Percentiles rank a stretch among this genome's conserved stretches.
phyloP scores from a whole-genome alignment of 2,329 filamentous ascomycete genomes.

The Fusarium sulawesiense region DNA sequence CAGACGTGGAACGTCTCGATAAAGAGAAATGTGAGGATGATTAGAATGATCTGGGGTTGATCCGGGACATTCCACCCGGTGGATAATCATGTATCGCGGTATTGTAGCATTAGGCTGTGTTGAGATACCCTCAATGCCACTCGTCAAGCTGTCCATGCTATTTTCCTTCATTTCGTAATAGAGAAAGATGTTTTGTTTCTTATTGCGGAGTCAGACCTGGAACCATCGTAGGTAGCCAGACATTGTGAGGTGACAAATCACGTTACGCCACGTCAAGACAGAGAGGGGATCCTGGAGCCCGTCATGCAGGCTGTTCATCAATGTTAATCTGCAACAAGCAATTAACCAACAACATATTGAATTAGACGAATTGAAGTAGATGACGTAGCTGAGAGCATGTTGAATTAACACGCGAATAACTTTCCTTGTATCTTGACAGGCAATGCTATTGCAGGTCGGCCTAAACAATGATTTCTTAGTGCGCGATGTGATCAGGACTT shows the following conservation, averaged over 20 bases:
- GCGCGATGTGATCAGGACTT: too few species aligned
- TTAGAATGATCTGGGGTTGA: background rate
- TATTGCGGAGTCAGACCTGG: accelerated
- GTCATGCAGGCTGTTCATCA: background rate
- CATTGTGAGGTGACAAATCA: background rate
- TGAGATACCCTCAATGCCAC: background rate
- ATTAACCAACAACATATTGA: background rate
- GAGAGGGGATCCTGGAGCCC: accelerated
- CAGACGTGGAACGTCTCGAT: background rate
- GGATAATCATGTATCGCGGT: accelerated
- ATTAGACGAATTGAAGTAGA: background rate
- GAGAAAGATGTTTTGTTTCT: background rate
- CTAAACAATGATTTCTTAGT: too few species aligned
- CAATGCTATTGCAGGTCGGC: too few species aligned
- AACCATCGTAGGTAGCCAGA: too few species aligned
- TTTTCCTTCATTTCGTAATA: accelerated
- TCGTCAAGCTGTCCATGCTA: accelerated
- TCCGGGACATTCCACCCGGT: background rate
- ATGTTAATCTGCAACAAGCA: background rate
- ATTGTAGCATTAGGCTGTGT: background rate
- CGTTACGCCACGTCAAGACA: background rate
- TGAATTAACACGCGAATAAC: accelerated
- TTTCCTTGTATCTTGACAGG: too few species aligned
- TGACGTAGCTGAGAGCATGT: too few species aligned
- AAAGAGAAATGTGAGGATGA: accelerated